phyloP scores from a whole-genome alignment of 1,284 basidiomycete species.

The Cutaneotrichosporon dermatis region DNA sequence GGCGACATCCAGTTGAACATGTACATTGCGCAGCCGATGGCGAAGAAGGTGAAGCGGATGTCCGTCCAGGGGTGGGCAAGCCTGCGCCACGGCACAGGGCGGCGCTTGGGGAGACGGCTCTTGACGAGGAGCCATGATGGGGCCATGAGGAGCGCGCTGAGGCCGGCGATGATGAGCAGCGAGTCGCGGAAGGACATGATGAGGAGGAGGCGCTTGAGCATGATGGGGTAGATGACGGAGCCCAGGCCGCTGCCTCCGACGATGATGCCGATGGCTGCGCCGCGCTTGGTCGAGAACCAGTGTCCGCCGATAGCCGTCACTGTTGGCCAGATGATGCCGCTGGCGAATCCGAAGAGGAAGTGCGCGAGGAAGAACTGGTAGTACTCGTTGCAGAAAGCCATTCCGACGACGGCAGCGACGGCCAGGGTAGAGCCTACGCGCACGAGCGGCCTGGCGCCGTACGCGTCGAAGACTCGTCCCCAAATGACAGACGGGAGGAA shows the following conservation, averaged over 20 bases:
- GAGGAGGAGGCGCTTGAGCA: conserved; percentile 38
- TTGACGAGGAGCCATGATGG: conserved; percentile 42
- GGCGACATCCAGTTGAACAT: conserved; percentile 25
- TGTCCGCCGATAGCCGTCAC: conserved; percentile 40
- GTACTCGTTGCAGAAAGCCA: conserved; percentile 43
- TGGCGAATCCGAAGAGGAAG: conserved; percentile 37
- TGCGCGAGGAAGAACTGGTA: conserved; percentile 45
- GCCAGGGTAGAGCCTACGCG: conserved; percentile 34
- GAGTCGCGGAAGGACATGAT: conserved; percentile 31
- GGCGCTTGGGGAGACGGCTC: conserved; percentile 36
- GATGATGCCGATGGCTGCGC: conserved; percentile 44
- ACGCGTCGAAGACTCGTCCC: conserved; percentile 39
- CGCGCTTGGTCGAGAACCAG: conserved; percentile 42
- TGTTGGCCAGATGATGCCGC: conserved; percentile 36
- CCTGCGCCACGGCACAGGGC: conserved; percentile 9
- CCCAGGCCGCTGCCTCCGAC: conserved; percentile 42
- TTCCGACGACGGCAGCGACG: conserved; percentile 31
- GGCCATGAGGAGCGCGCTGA: conserved; percentile 39
- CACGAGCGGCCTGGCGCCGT: conserved; percentile 35
- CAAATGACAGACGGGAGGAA: conserved; percentile 36
- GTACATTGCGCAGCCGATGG: conserved; percentile 30
- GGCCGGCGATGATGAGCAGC: conserved; percentile 41
- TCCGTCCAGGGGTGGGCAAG: conserved; percentile 31
- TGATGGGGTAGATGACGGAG: conserved; percentile 44
- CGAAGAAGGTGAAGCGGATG: conserved; percentile 29